These are phyloP conservation scores for Diospyros kaki DNA, from an alignment of 148 eudicot species.

Conservation along the genomic window DNA sequence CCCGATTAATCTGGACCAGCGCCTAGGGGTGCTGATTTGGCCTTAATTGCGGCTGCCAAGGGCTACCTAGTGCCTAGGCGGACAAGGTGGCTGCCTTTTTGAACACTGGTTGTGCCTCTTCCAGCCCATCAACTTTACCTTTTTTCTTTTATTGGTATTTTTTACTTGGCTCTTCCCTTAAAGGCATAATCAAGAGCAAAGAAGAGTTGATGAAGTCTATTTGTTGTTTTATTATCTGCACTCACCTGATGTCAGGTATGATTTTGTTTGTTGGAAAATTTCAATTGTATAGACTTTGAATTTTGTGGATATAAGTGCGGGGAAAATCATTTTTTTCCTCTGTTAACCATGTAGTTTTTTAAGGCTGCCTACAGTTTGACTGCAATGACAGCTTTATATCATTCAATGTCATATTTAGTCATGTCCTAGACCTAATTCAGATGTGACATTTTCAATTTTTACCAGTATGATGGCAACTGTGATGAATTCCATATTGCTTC, in stretches of 20 bases:
- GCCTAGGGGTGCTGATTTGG: too few relatives aligned
- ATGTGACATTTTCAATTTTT: background rate
- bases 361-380: background rate
- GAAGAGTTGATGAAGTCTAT: background rate
- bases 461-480: slow-evolving; percentile 95
- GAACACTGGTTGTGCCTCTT: too few relatives aligned
- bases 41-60: too few relatives aligned
- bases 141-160: too few relatives aligned
- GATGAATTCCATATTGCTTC: slow-evolving; percentile 87
- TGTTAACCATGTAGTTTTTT: background rate
- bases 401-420: background rate
- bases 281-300: background rate
- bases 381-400: background rate
- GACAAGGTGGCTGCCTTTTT: too few relatives aligned
- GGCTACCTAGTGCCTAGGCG: too few relatives aligned
- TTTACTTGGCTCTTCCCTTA: too few relatives aligned
- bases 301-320: background rate
- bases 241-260: background rate
- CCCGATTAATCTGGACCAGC: too few relatives aligned
- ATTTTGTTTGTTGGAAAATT: background rate
- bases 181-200: background rate
- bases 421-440: background rate
- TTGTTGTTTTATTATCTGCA: background rate
- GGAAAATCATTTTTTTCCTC: slow-evolving; percentile 2
- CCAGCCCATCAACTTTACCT: too few relatives aligned